Conservation (phyloP, 495 filamentous ascomycete species). For the Alectoria sarmentosa region DNA sequence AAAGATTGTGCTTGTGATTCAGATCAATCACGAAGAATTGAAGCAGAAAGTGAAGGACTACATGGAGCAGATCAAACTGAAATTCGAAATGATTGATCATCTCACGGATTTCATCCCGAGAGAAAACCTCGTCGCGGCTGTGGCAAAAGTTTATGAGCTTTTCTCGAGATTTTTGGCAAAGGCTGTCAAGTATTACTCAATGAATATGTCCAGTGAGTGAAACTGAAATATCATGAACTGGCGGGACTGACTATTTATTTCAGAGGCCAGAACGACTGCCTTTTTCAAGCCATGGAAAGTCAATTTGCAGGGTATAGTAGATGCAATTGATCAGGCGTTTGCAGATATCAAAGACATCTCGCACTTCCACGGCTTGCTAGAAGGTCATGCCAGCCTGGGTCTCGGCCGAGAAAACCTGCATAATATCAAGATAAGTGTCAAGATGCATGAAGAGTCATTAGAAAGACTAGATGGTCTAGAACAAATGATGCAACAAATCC, state of each 20-base stretch:
- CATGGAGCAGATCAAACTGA: background rate
- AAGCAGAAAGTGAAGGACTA: background rate
- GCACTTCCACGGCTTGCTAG: background rate
- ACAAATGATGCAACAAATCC: background rate
- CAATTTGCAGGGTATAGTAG: background rate
- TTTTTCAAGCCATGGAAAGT: background rate
- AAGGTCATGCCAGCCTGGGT: background rate
- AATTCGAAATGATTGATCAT: background rate
- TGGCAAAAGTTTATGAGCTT: background rate
- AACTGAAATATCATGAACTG: background rate
- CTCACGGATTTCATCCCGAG: background rate
- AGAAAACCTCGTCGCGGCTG: background rate
- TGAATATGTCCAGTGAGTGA: background rate
- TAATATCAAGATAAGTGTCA: background rate
- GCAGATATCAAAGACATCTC: background rate
- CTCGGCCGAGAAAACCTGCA: background rate
- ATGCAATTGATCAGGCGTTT: background rate
- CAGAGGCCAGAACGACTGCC: background rate
- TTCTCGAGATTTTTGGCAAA: background rate
- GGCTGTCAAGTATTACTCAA: background rate
- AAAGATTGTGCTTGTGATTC: background rate
- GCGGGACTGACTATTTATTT: background rate
- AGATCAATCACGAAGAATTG: constrained; percentile 7
- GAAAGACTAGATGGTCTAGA: background rate
- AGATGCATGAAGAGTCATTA: background rate